Evolutionary conservation across 257 asterid species (phyloP).

Genomic region (Solanum acaule): DNA sequence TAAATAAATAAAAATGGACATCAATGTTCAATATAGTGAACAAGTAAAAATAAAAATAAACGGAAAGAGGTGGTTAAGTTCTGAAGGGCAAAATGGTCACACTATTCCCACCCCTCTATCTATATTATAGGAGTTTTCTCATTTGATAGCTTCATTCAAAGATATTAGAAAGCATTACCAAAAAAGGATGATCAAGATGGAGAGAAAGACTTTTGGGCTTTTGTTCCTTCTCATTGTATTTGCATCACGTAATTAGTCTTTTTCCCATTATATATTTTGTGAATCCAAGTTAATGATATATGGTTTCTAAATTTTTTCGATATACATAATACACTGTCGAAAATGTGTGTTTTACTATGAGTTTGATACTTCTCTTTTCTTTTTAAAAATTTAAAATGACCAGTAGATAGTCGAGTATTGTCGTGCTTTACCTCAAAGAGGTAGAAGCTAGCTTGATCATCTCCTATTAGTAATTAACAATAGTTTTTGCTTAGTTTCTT

Average conservation of each 20-base stretch:
- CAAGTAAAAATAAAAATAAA: neutral
- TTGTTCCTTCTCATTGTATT: conserved; percentile 21
- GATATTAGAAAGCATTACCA: neutral
- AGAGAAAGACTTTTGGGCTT: conserved; percentile 15
- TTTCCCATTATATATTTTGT: neutral
- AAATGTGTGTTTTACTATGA: neutral
- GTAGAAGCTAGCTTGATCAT: neutral
- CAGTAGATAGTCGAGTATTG: neutral
- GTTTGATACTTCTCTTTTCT: neutral
- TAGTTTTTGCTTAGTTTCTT: neutral
- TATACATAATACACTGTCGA: neutral
- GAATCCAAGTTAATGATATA: neutral
- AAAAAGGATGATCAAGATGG: neutral
- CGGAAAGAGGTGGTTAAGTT: neutral
- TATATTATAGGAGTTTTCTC: neutral
- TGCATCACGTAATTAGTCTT: conserved; percentile 16
- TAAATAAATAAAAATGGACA: too few relatives aligned
- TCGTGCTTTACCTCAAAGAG: neutral
- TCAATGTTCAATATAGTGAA: neutral
- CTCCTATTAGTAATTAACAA: neutral
- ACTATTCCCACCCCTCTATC: neutral
- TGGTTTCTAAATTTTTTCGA: neutral
- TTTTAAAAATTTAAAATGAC: neutral
- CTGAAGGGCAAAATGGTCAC: neutral
- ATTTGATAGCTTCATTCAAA: neutral